These are phyloP conservation scores for Claviceps monticola DNA, from an alignment of 2,329 filamentous ascomycete species.

Conservation along the genomic window DNA sequence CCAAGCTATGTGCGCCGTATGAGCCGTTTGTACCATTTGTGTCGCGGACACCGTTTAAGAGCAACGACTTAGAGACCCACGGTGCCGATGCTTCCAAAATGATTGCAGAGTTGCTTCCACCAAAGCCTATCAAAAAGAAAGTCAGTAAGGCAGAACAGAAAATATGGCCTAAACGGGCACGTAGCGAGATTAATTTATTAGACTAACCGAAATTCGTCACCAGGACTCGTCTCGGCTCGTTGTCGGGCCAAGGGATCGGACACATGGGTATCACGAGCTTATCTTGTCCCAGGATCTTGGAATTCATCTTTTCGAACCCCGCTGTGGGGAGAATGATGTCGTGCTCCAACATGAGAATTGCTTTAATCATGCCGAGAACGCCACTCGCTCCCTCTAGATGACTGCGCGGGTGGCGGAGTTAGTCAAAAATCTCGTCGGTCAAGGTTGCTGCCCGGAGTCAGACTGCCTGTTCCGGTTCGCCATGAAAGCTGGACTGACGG, in stretches of 20 bases:
- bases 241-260: constrained; percentile 10
- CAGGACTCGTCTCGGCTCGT: constrained; percentile 8
- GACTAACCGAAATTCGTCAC: constrained; percentile 14
- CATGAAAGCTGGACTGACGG: not conserved
- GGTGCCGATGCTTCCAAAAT: constrained; percentile 5
- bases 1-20: not conserved
- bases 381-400: constrained; percentile 15
- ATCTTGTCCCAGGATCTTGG: constrained; percentile 4
- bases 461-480: not conserved
- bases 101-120: constrained; percentile 13
- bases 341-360: constrained; percentile 13
- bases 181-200: not conserved
- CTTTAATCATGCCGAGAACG: constrained; percentile 14
- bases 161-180: not conserved
- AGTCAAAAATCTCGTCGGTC: not conserved
- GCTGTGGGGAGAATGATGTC: constrained; percentile 13
- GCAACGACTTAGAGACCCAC: not conserved
- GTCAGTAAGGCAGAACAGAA: not conserved
- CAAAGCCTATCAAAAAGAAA: constrained; percentile 6
- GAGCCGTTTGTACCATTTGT: not conserved
- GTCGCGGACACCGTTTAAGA: not conserved
- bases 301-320: constrained; percentile 13
- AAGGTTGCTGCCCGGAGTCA: not conserved
- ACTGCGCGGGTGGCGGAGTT: constrained; percentile 1
- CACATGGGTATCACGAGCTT: constrained; percentile 6